Evolutionary conservation across 495 filamentous ascomycete genomes (phyloP).

Genomic region (Xeromyces bisporus): DNA sequence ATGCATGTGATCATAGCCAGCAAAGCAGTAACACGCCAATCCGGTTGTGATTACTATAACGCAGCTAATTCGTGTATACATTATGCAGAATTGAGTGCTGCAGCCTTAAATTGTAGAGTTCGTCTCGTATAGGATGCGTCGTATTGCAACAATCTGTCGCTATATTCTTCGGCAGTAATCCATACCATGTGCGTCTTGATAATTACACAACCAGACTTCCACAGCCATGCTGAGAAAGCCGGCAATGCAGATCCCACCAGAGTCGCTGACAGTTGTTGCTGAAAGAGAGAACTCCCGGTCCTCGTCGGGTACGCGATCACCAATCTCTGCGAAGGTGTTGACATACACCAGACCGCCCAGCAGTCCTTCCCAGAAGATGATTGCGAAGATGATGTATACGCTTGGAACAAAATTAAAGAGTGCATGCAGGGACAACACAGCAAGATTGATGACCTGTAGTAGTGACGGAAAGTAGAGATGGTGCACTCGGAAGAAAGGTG

Average conservation of each 20-base stretch:
- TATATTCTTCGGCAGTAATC: slow-evolving; percentile 46
- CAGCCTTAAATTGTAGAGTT: too few relatives aligned
- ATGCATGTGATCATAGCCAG: too few relatives aligned
- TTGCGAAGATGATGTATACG: slow-evolving; percentile 62
- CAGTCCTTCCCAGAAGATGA: slow-evolving; percentile 93
- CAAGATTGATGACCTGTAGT: slow-evolving; percentile 69
- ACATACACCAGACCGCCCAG: slow-evolving; percentile 86
- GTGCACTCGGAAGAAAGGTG: slow-evolving; percentile 68
- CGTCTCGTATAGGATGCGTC: too few relatives aligned
- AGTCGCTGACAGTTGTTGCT: slow-evolving; percentile 84
- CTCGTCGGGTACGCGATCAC: slow-evolving; percentile 51
- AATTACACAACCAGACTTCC: slow-evolving; percentile 67
- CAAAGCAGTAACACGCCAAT: too few relatives aligned
- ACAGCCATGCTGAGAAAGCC: slow-evolving; percentile 73
- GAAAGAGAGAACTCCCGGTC: slow-evolving; percentile 84
- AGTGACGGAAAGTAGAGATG: slow-evolving; percentile 65
- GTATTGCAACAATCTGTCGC: too few relatives aligned
- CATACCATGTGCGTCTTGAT: slow-evolving; percentile 60
- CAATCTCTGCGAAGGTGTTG: slow-evolving; percentile 86
- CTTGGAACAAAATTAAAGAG: slow-evolving; percentile 63
- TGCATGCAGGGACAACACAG: slow-evolving; percentile 55
- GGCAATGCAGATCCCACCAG: slow-evolving; percentile 76
- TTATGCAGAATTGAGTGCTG: too few relatives aligned
- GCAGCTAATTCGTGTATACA: too few relatives aligned
- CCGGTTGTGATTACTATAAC: too few relatives aligned